Evolutionary conservation across 2,329 filamentous ascomycete species (phyloP).

Genomic region (Cytospora paraplurivora): DNA sequence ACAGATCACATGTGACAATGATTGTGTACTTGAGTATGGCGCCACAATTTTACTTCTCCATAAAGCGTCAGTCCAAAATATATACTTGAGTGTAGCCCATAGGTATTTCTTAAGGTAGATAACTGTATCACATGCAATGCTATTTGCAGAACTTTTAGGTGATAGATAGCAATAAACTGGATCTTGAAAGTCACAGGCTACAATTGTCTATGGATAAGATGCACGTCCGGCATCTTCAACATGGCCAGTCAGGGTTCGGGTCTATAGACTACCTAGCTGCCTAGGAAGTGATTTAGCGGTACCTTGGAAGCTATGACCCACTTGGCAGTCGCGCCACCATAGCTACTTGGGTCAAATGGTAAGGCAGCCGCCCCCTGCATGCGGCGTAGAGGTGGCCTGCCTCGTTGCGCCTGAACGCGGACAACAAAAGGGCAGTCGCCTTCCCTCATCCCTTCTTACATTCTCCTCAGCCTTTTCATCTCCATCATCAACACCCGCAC

Average conservation of each 20-base stretch:
- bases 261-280: background rate
- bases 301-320: background rate
- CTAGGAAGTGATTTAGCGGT: too few species aligned
- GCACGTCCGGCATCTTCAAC: too few species aligned
- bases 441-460: constrained; percentile 9
- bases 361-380: constrained; percentile 12
- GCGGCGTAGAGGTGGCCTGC: constrained; percentile 6
- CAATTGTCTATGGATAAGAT: too few species aligned
- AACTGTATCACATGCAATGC: too few species aligned
- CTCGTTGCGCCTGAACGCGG: constrained; percentile 13
- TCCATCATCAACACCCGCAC: constrained; percentile 5
- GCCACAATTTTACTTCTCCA: background rate
- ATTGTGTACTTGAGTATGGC: background rate
- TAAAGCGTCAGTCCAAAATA: background rate
- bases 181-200: too few species aligned
- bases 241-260: background rate
- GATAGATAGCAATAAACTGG: too few species aligned
- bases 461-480: constrained; percentile 17
- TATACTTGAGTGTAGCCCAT: background rate
- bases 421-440: constrained; percentile 18
- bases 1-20: constrained; percentile 1
- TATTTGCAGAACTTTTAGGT: too few species aligned
- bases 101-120: too few species aligned
- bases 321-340: constrained; percentile 2
- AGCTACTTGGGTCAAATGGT: background rate